Evolutionary conservation across 768 basidiomycete genomes (phyloP), one percentile per base, ranked within the genome.

Genomic region (Russula brevipes): DNA sequence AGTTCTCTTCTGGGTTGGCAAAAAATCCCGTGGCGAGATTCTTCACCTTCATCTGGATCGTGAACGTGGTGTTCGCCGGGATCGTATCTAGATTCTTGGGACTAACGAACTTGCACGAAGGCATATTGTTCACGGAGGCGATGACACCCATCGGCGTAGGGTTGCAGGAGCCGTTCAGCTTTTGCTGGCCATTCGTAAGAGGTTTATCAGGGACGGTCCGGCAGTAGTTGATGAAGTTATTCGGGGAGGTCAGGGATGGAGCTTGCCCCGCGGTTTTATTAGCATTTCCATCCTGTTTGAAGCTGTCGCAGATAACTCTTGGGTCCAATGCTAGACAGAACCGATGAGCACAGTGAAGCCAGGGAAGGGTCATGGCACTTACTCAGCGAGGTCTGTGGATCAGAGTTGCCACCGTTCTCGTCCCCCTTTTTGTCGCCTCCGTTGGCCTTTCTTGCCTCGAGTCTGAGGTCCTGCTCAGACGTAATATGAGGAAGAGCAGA

Each of bases 211-310:
- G 24, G 24, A 72, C 72, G 11, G 52, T 61, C 11, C 69, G 62
- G 69, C 82, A 82, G 71, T 79, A 82, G 78, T 85, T 85, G 79
- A 82, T 82, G 74, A 82, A 88, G 79, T 88, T 87, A 78, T 87
- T 85, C 45, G 68, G 70, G 41, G 82, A 82, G 4, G 83, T 84
- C 36, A 79, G 66, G 11, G 82, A 82, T 1, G 79, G 70, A 39
- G 79, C 79, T 70, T 85, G 82, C 33, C 82, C 83, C 36, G 71
- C 72, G 1, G 36, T 38, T 3, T 16, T 47, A 47, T 54, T 47
- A 17, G 74, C 74, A 71, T 82, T 80, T n/a, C 84, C 84, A 62
- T 85, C 73, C 47, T 80, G 76, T 11, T 72, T 74, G 69, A 83
- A 82, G 24, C 78, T 79, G 16, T 65, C 70, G 10, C 76, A 75